Conservation (phyloP, 169 alveolate genomes). For the Plasmodium relictum region DNA sequence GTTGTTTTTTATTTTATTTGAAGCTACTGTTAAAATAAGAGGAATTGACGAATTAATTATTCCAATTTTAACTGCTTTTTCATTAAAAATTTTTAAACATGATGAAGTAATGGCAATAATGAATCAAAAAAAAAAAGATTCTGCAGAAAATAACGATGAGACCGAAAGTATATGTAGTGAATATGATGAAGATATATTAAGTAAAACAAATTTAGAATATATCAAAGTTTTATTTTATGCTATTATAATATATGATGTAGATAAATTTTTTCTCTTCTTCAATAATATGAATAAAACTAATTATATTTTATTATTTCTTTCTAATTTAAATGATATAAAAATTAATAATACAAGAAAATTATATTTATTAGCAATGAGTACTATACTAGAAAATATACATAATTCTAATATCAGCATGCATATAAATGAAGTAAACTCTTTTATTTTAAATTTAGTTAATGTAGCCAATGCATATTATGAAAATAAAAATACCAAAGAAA, state of each 20-base stretch:
- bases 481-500: slow-evolving; percentile 34
- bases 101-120: slow-evolving; percentile 36
- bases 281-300: slow-evolving; percentile 47
- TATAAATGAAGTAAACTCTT: slow-evolving; percentile 43
- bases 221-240: slow-evolving; percentile 51
- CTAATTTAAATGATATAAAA: slow-evolving; percentile 38
- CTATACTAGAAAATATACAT: slow-evolving; percentile 56
- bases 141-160: slow-evolving; percentile 37
- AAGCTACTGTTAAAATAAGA: slow-evolving; percentile 59
- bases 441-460: slow-evolving; percentile 33
- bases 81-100: slow-evolving; percentile 58
- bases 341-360: slow-evolving; percentile 45
- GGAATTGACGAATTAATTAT: slow-evolving; percentile 55
- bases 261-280: slow-evolving; percentile 38
- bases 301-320: slow-evolving; percentile 22
- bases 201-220: slow-evolving; percentile 60
- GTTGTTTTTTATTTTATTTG: slow-evolving; percentile 48
- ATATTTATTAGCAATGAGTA: slow-evolving; percentile 65
- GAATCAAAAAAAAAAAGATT: slow-evolving; percentile 33
- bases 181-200: slow-evolving; percentile 67
- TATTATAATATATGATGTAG: slow-evolving; percentile 43
- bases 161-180: slow-evolving; percentile 55
- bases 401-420: slow-evolving; percentile 28
- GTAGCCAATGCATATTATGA: slow-evolving; percentile 41
- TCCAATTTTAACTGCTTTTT: slow-evolving; percentile 64